Evolutionary conservation across 1,139 yeast species (phyloP).

Genomic region (Kodamaea derodonti): DNA sequence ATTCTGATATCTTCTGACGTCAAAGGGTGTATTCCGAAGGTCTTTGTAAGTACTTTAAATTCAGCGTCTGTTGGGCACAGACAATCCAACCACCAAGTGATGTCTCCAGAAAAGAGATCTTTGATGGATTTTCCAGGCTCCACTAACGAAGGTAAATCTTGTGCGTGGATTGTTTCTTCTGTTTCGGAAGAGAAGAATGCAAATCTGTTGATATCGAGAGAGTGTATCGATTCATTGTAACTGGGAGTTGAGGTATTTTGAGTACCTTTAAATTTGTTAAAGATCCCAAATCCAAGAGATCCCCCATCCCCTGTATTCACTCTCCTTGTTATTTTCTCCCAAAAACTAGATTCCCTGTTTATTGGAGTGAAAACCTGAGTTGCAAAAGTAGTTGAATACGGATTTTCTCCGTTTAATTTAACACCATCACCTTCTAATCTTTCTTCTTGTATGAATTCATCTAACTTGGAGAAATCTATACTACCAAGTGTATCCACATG

Average conservation of each 20-base stretch:
- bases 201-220: slow-evolving; percentile 50
- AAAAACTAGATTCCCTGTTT: slow-evolving; percentile 81
- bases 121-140: slow-evolving; percentile 61
- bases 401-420: slow-evolving; percentile 14
- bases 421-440: slow-evolving; percentile 31
- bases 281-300: slow-evolving; percentile 23
- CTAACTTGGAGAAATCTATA: slow-evolving; percentile 75
- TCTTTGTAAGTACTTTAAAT: slow-evolving; percentile 60
- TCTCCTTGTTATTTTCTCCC: slow-evolving; percentile 10
- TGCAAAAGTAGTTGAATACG: slow-evolving; percentile 22
- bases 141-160: slow-evolving; percentile 75
- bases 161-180: slow-evolving; percentile 86
- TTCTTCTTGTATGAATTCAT: slow-evolving; percentile 63
- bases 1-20: slow-evolving; percentile 82
- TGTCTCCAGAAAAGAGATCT: slow-evolving; percentile 61
- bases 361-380: slow-evolving; percentile 69
- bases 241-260: slow-evolving; percentile 18
- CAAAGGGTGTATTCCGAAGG: slow-evolving; percentile 81
- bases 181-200: slow-evolving; percentile 76
- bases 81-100: slow-evolving; percentile 78
- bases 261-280: slow-evolving; percentile 23
- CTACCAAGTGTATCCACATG: slow-evolving; percentile 66
- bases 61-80: slow-evolving; percentile 66
- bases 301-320: slow-evolving; percentile 23
- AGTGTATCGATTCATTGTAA: slow-evolving; percentile 22